These are phyloP conservation scores for Margaritispora aquatica DNA, from an alignment of 495 filamentous ascomycete species.

Conservation along the genomic window DNA sequence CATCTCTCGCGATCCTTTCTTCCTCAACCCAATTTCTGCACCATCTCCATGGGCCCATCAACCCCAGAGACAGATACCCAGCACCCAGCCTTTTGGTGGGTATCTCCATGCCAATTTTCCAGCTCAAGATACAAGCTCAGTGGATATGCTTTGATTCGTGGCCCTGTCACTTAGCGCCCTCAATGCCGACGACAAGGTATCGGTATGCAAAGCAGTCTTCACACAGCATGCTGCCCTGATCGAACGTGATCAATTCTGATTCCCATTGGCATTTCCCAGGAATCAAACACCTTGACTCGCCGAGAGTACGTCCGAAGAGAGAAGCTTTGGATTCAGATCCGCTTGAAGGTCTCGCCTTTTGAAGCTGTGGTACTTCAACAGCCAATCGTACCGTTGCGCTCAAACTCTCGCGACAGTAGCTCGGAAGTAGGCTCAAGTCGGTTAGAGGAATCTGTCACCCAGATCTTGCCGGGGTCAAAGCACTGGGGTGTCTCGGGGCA, in stretches of 20 bases:
- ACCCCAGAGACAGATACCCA: background rate
- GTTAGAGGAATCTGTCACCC: background rate
- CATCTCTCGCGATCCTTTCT: background rate
- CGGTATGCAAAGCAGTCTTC: background rate
- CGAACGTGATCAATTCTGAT: background rate
- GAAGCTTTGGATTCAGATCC: constrained; percentile 4
- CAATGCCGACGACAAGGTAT: background rate
- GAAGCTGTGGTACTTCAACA: background rate
- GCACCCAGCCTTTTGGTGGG: background rate
- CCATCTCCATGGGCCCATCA: background rate
- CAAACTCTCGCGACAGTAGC: constrained; percentile 10
- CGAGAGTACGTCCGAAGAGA: constrained; percentile 9
- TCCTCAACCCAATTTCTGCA: background rate
- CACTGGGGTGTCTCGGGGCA: constrained; percentile 7
- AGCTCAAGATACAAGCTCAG: background rate
- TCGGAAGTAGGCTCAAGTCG: background rate
- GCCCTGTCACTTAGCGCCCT: background rate
- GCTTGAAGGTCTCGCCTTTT: background rate
- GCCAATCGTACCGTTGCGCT: background rate
- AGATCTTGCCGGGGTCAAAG: background rate
- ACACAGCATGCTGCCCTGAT: background rate
- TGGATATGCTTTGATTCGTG: background rate
- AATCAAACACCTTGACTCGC: background rate
- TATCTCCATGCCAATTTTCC: background rate
- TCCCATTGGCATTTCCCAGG: background rate